Evolutionary conservation across 164 flowering plant genomes (phyloP).

Genomic region (Protea cynaroides): DNA sequence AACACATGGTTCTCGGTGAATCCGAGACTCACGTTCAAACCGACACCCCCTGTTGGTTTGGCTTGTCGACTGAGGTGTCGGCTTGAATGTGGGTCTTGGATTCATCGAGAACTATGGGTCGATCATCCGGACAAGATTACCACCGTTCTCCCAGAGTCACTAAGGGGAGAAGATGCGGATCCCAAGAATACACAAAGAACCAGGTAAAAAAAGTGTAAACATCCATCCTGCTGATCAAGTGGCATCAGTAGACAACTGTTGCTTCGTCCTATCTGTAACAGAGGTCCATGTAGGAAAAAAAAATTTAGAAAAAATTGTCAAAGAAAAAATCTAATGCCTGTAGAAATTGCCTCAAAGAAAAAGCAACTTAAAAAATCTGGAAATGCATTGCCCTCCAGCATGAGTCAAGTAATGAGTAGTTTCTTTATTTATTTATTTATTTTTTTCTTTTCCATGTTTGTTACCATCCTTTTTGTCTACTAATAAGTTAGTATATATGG

Average conservation of each 20-base stretch:
- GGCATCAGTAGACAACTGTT: conserved; percentile 13
- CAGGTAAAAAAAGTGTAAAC: conserved; percentile 15
- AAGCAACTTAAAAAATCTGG: conserved; percentile 19
- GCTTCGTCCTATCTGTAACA: conserved; percentile 9
- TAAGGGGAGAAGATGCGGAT: too few relatives aligned
- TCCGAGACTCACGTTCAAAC: too few relatives aligned
- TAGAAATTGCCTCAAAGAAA: conserved; percentile 22
- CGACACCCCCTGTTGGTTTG: too few relatives aligned
- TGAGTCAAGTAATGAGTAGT: conserved; percentile 15
- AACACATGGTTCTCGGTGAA: too few relatives aligned
- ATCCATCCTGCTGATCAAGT: conserved; percentile 13
- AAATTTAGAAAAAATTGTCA: conserved; percentile 15
- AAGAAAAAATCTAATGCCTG: conserved; percentile 19
- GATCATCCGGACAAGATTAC: too few relatives aligned
- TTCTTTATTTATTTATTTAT: too few relatives aligned
- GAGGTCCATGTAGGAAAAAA: conserved; percentile 13
- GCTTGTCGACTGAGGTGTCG: too few relatives aligned
- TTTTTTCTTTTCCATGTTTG: background rate
- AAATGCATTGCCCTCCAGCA: conserved; percentile 3
- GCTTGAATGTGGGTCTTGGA: too few relatives aligned
- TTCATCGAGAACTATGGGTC: too few relatives aligned
- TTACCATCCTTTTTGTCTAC: background rate
- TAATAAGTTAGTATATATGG: background rate
- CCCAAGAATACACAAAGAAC: conserved; percentile 10
- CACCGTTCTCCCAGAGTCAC: too few relatives aligned